Conservation (phyloP, 768 basidiomycete species). For the Kwoniella europaea region DNA sequence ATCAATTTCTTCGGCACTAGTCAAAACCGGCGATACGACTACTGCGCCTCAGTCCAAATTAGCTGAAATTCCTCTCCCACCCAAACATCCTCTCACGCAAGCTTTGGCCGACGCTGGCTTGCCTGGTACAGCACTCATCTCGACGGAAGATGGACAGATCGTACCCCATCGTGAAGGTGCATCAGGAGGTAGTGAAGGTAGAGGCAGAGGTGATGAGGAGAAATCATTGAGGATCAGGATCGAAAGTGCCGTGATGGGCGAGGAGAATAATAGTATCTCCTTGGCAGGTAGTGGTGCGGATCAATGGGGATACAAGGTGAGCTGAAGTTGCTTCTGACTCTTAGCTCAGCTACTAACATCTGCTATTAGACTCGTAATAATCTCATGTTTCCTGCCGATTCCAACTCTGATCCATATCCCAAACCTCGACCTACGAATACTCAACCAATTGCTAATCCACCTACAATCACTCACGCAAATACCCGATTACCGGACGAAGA, state of each 20-base stretch:
- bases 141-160: constrained; percentile 45
- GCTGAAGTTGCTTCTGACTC: constrained; percentile 9
- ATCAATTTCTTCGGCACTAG: constrained; percentile 32
- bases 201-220: constrained; percentile 47
- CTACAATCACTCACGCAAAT: constrained; percentile 73
- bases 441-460: constrained; percentile 28
- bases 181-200: constrained; percentile 39
- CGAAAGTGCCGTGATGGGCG: constrained; percentile 47
- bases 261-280: constrained; percentile 30
- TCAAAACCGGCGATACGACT: constrained; percentile 11
- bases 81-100: constrained; percentile 48
- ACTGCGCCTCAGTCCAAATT: constrained; percentile 13
- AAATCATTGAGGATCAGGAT: constrained; percentile 23
- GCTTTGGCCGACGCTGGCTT: constrained; percentile 55
- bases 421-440: constrained; percentile 13
- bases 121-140: constrained; percentile 54
- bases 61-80: constrained; percentile 40
- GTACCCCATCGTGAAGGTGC: constrained; percentile 51
- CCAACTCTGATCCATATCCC: constrained; percentile 79
- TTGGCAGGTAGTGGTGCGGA: constrained; percentile 46
- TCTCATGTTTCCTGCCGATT: constrained; percentile 93
- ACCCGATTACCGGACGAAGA: constrained; percentile 74
- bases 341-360: constrained; percentile 1
- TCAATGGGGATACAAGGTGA: constrained; percentile 55
- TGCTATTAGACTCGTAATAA: constrained; percentile 79